Evolutionary conservation across 2,329 filamentous ascomycete species (phyloP).

Genomic region (Zarea fungicola): DNA sequence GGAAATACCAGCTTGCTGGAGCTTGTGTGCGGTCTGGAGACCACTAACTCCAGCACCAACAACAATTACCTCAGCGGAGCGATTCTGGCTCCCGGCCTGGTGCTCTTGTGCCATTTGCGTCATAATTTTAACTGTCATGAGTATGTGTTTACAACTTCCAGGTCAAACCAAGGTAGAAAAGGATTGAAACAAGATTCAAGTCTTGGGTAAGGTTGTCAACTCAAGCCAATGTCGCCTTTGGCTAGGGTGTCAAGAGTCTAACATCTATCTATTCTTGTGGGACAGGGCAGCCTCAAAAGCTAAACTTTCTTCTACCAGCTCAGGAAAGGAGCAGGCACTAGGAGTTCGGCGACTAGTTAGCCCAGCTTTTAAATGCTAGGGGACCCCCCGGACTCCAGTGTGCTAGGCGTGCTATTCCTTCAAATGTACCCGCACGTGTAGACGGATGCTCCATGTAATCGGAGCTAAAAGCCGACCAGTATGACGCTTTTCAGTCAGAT

Average conservation of each 20-base stretch:
- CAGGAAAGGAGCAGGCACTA: not conserved
- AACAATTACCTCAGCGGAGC: slow-evolving; percentile 21
- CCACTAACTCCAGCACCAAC: slow-evolving; percentile 22
- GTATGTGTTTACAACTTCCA: not conserved
- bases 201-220: not conserved
- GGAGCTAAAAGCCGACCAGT: not conserved
- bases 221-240: slow-evolving; percentile 1
- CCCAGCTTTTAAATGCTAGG: not conserved
- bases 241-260: not conserved
- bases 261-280: slow-evolving; percentile 7
- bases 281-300: slow-evolving; percentile 5
- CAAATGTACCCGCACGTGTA: no score
- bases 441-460: no score
- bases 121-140: not conserved
- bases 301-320: not conserved
- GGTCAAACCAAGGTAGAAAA: not conserved
- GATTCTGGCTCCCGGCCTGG: not conserved
- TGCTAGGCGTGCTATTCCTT: no score
- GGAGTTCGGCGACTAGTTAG: slow-evolving; percentile 9
- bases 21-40: slow-evolving; percentile 19
- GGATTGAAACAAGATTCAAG: not conserved
- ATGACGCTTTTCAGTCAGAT: slow-evolving; percentile 3
- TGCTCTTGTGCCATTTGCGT: not conserved
- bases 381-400: no score
- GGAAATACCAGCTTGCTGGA: slow-evolving; percentile 20